Base-by-base conservation (phyloP, 83 land plant genomes). In the Thuja plicata region DNA sequence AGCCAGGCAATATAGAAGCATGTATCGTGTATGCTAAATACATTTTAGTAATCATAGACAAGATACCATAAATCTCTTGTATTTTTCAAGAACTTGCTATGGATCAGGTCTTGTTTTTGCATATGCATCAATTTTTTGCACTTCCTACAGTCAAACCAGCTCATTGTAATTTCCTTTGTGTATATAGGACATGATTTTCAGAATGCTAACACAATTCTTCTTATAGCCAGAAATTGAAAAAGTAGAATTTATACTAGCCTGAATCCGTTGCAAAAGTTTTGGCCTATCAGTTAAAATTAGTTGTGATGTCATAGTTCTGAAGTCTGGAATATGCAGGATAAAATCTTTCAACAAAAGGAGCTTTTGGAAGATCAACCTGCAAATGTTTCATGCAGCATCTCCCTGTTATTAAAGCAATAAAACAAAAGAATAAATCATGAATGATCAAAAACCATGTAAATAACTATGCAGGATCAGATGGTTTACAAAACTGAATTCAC, bases 291-390 rank as follows among this genome's bases (percentile, higher is more conserved):
- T n/a, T n/a, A n/a, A n/a, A n/a, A n/a, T n/a, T n/a, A n/a, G n/a
- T 90, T n/a, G 89, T 92, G 55, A 94, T 91, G 89, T 94, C 92
- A 90, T 90, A 91, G 17, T 91, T 88, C 90, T 92, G 90, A 45
- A 93, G 87, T 21, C 85, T 93, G 54, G 89, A 57, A 48, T 89
- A 89, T 35, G 90, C 92, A 15, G 89, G 46, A 13, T 90, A 87
- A 77, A 87, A 92, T 88, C 96, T 93, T 79, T 93, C 97, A 80
- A 96, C 87, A 71, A 96, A 96, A 21, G 97, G 95, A 87, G 93
- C 95, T 92, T 94, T 93, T 80, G 94, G 95, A 87, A 96, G 91
- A 87, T 96, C 97, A 45, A 92, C 97, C 97, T 96, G 87, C 86
- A 84, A 15, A 46, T 13, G n/a, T 52, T 52, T 48, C 30, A 52